Base-by-base conservation (phyloP, 1,284 basidiomycete species). In the Cryptococcus hybrid region DNA sequence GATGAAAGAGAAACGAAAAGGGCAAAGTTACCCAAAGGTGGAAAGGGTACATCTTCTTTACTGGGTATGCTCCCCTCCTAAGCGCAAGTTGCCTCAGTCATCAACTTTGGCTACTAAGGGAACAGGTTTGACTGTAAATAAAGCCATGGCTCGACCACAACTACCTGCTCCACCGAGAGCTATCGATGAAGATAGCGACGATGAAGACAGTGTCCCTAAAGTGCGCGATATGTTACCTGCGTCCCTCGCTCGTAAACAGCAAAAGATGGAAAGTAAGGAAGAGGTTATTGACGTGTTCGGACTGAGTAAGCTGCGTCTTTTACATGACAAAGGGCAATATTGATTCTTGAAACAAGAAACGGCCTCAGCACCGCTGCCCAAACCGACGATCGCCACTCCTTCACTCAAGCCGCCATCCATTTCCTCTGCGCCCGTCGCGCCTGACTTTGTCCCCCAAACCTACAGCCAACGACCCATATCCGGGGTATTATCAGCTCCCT, bases 401-500 rank as follows among this genome's bases (percentile, higher is more conserved):
- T 15, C 66, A 7, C 35, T 65, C 35, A 65, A 64, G 54, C 71
- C 74, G 30, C 52, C 63, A 4, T 51, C 67, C 1, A 69, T 69
- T 47, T 66, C 74, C 24, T 74, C 77, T 5, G 77, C 77, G 1
- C 75, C 77, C 0, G 54, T 64, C 6, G 74, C 76, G 2, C 62
- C 71, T 12, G 86, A 86, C 51, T 92, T 87, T 68, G 80, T 84
- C 42, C 85, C 88, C 90, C 0, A 84, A 86, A 54, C 91, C 91
- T 0, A 87, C 85, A 3, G 81, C 84, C 0, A 79, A 81, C 18
- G 91, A 93, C 70, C 84, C 84, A 15, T 92, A 92, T 74, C 91
- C 91, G 2, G 91, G 91, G 2, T 94, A 92, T 78, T 93, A 94
- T 74, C 85, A 87, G 61, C 82, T 88, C 34, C 89, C 90, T 0